Conservation (phyloP, 2,329 filamentous ascomycete genomes). For the Penicillium verrucosum region DNA sequence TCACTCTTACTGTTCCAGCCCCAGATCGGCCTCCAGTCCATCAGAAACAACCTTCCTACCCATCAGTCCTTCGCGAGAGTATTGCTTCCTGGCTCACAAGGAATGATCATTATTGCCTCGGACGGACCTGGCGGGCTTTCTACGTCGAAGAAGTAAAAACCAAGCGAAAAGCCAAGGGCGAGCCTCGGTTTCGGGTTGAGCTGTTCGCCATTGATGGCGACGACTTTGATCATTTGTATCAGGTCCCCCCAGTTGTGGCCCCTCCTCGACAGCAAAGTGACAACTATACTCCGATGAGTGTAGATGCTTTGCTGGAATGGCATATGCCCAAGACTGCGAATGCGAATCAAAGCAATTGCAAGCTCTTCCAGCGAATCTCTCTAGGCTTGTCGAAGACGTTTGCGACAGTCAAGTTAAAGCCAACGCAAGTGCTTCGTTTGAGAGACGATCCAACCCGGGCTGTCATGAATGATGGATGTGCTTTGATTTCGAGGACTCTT, state of each 20-base stretch:
- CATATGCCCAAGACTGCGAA: slow-evolving; percentile 42
- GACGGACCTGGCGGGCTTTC: slow-evolving; percentile 46
- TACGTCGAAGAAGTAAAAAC: slow-evolving; percentile 42
- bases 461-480: slow-evolving; percentile 54
- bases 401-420: slow-evolving; percentile 37
- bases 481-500: slow-evolving; percentile 52
- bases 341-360: slow-evolving; percentile 39
- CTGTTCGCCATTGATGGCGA: slow-evolving; percentile 47
- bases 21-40: slow-evolving; percentile 28
- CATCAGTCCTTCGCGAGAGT: slow-evolving; percentile 31
- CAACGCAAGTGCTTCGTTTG: slow-evolving; percentile 37
- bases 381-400: slow-evolving; percentile 46
- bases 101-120: slow-evolving; percentile 39
- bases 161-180: slow-evolving; percentile 27
- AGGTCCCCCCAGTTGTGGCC: slow-evolving; percentile 16
- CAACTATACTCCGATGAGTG: slow-evolving; percentile 35
- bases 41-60: slow-evolving; percentile 22
- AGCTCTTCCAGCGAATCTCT: slow-evolving; percentile 45
- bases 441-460: slow-evolving; percentile 26
- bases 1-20: slow-evolving; percentile 40
- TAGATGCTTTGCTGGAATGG: slow-evolving; percentile 45
- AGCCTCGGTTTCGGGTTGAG: slow-evolving; percentile 31
- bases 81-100: slow-evolving; percentile 42
- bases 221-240: slow-evolving; percentile 32
- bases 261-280: slow-evolving; percentile 25